Base-by-base conservation (phyloP, 768 basidiomycete genomes). In the Mycena haematopus region DNA sequence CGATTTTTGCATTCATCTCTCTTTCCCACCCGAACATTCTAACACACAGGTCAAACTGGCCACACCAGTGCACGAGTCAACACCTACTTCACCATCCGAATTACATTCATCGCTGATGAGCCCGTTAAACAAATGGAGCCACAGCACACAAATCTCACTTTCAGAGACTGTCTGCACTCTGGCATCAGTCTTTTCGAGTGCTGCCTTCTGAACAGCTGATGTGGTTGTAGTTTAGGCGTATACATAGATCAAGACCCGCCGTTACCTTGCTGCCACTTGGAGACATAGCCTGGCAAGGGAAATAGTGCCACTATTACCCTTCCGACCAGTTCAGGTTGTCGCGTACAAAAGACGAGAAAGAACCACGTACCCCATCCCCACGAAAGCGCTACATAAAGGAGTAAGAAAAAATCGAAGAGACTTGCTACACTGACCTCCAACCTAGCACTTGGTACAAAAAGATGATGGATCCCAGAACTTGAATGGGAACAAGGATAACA, bases 11-110 rank as follows among this genome's bases (percentile, higher is more conserved):
- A 29, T 82, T 76, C 71, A 89, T 82, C 49, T 84, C 79, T 60
- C 81, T 79, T 79, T 88, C 82, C 82, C 90, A 84, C 10, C 81
- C 90, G 67, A 92, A 90, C 55, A 91, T 76, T 19, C 64, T 65
- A 22, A 15, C 27, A 19, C 6, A 8, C 14, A 45, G 14, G 3
- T 29, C 3, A 47, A 15, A 8, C 31, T 3, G 19, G 19, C 19
- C 2, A 31, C 2, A 17, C 3, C 10, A 36, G 9, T 24, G 19
- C 5, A 0, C 15, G 15, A 11, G 24, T 17, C 0, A 49, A 7
- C 1, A 52, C 40, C 3, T 21, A 76, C 72, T 91, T 91, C 72
- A 90, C 77, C 84, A 90, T 89, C 22, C 88, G 81, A 9, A 88
- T 69, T 14, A 86, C 81, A 56, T 81, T 82, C 70, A 87, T 78